Percentiles rank a stretch among this genome's conserved stretches.
Evolutionary conservation across 768 basidiomycete species (phyloP).

Genomic region (Heimioporus sp.): DNA sequence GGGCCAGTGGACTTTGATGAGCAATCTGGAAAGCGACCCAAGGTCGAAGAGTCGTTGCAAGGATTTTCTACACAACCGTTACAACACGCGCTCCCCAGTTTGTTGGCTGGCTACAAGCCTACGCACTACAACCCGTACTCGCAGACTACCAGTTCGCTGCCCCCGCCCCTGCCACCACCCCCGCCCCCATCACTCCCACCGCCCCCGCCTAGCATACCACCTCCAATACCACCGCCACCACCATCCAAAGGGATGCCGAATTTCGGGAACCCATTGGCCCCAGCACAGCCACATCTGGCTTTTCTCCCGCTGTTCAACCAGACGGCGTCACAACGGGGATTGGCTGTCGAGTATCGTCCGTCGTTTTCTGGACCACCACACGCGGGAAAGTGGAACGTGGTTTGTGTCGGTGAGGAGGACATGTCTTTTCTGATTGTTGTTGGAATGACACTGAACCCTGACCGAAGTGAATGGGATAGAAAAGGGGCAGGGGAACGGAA

Average conservation of each 20-base stretch:
- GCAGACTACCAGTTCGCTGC: constrained; percentile 8
- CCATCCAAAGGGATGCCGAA: constrained; percentile 25
- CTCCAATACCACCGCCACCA: constrained; percentile 37
- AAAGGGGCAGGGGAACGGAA: constrained; percentile 64
- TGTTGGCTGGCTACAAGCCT: constrained; percentile 17
- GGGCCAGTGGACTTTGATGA: constrained; percentile 25
- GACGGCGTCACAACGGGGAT: constrained; percentile 62
- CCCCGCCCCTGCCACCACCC: constrained; percentile 16
- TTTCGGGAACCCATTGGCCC: constrained; percentile 55
- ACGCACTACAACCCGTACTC: constrained; percentile 32
- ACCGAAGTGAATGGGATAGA: constrained; percentile 63
- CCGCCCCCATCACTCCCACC: constrained; percentile 28
- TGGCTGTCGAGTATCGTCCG: constrained; percentile 59
- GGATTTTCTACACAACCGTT: constrained; percentile 29
- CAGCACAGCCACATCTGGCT: constrained; percentile 60
- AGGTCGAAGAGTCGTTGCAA: constrained; percentile 29
- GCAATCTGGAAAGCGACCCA: constrained; percentile 29
- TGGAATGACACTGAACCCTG: constrained; percentile 1
- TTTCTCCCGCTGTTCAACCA: constrained; percentile 77
- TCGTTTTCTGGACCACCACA: constrained; percentile 65
- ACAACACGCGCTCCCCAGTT: constrained; percentile 16
- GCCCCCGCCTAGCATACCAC: constrained; percentile 29
- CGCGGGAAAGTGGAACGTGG: constrained; percentile 63
- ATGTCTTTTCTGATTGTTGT: neutral
- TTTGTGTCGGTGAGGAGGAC: constrained; percentile 59